Evolutionary conservation across 1,284 basidiomycete genomes (phyloP).

Genomic region (Taiwanofungus camphoratus): DNA sequence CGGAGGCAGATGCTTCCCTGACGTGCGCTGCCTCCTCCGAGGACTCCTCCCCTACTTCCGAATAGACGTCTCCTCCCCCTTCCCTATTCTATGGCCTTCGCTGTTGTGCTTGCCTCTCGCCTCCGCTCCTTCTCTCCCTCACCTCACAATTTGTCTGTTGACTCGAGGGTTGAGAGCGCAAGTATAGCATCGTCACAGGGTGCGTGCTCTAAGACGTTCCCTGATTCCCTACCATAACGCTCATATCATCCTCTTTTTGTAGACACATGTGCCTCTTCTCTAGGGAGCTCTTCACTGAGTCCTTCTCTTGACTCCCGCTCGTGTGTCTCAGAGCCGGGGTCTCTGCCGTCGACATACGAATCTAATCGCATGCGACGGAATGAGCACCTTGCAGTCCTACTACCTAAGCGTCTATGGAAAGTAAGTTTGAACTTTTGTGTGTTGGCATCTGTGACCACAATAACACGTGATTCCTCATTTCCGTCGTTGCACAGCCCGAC

Average conservation of each 20-base stretch:
- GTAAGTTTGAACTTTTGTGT: conserved; percentile 30
- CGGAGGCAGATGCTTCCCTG: not conserved
- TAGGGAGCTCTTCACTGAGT: conserved; percentile 17
- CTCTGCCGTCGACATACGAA: conserved; percentile 6
- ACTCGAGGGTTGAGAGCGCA: conserved; percentile 15
- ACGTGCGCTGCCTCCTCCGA: conserved; percentile 1
- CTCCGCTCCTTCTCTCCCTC: conserved; percentile 16
- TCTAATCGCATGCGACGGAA: conserved; percentile 30
- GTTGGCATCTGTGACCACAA: conserved; percentile 1
- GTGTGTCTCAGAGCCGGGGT: conserved; percentile 18
- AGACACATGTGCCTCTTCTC: conserved; percentile 14
- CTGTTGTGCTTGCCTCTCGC: conserved; percentile 18
- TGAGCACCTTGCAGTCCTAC: conserved; percentile 72
- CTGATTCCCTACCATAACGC: conserved; percentile 8
- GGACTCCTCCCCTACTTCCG: conserved; percentile 6
- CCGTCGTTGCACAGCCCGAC: conserved; percentile 43
- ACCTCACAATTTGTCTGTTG: conserved; percentile 12
- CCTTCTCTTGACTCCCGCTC: conserved; percentile 22
- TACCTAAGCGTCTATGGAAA: conserved; percentile 69
- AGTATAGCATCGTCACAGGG: conserved; percentile 27
- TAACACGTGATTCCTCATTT: conserved; percentile 23
- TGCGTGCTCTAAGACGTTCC: conserved; percentile 13
- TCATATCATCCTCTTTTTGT: conserved; percentile 1
- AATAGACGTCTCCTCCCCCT: conserved; percentile 2
- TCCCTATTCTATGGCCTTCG: conserved; percentile 18